phyloP scores from a whole-genome alignment of 306 rosid species.

The Fagus sylvatica region DNA sequence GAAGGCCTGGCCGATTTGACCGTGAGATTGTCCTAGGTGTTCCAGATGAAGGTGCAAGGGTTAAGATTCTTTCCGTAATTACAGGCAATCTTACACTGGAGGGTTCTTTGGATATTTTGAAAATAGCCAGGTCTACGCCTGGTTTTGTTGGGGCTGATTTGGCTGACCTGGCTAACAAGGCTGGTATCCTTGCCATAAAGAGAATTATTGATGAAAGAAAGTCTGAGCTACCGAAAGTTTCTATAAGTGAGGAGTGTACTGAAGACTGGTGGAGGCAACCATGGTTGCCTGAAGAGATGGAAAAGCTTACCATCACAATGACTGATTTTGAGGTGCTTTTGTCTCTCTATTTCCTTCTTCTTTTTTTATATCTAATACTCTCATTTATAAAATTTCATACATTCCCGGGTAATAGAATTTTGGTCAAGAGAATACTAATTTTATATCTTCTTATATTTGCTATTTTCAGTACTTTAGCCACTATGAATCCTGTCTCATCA shows the following conservation, averaged over 20 bases:
- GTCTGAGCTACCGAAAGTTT: conserved; percentile 37
- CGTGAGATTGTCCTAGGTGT: conserved; percentile 64
- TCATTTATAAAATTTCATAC: neutral
- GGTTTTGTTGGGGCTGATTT: conserved; percentile 97
- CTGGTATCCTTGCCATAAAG: conserved; percentile 78
- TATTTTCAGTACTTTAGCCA: neutral
- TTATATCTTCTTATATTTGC: too few species aligned
- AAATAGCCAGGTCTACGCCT: conserved; percentile 81
- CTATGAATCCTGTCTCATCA: neutral
- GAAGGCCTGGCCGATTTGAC: conserved; percentile 93
- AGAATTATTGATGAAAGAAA: conserved; percentile 63
- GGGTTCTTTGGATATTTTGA: conserved; percentile 69
- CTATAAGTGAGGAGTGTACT: conserved; percentile 26
- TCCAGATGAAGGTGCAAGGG: conserved; percentile 61
- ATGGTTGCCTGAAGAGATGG: conserved; percentile 73
- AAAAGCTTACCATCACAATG: conserved; percentile 68
- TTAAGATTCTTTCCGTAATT: conserved; percentile 58
- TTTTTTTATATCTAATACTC: neutral
- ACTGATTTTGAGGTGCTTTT: conserved; percentile 76
- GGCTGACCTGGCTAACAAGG: conserved; percentile 70
- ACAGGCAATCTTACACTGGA: conserved; percentile 56
- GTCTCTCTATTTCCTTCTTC: neutral
- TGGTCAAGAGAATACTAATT: neutral
- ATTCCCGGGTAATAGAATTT: neutral
- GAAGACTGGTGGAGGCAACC: conserved; percentile 69